Conservation (phyloP, 2,329 filamentous ascomycete species). For the Colletotrichum theobromicola region DNA sequence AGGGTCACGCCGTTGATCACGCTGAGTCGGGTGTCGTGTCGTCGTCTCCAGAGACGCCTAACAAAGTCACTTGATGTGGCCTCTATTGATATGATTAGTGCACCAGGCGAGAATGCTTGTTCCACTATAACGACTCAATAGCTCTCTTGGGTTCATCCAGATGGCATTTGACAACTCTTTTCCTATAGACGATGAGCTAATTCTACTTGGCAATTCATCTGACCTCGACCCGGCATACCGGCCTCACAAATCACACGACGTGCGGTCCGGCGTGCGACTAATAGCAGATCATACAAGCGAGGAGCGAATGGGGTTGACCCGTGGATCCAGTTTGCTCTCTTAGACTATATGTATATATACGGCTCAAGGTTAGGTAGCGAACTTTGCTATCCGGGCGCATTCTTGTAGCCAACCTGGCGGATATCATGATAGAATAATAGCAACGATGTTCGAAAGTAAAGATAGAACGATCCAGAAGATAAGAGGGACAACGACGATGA, state of each 20-base stretch:
- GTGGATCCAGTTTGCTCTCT: neutral
- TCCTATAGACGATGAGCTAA: neutral
- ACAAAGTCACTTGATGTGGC: neutral
- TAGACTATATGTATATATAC: neutral
- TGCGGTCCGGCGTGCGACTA: neutral
- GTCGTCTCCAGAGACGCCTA: neutral
- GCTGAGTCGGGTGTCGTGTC: slow-evolving; percentile 23
- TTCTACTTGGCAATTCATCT: neutral
- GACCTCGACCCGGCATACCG: neutral
- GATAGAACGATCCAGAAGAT: too few relatives aligned
- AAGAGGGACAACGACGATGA: too few relatives aligned
- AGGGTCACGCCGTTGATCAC: slow-evolving; percentile 18
- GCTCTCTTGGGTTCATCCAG: too few relatives aligned
- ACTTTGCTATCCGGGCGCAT: too few relatives aligned
- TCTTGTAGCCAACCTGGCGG: too few relatives aligned
- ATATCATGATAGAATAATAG: too few relatives aligned
- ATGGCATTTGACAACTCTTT: too few relatives aligned
- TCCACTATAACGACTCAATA: too few relatives aligned
- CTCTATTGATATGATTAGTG: too few relatives aligned
- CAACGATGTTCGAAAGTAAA: too few relatives aligned
- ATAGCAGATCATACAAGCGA: neutral
- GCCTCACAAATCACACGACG: neutral
- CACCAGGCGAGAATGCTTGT: too few relatives aligned
- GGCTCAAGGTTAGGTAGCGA: too few relatives aligned
- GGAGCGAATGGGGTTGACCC: neutral